These are phyloP conservation scores for Globisporangium parvum DNA, from an alignment of 352 stramenopile species.

Conservation along the genomic window DNA sequence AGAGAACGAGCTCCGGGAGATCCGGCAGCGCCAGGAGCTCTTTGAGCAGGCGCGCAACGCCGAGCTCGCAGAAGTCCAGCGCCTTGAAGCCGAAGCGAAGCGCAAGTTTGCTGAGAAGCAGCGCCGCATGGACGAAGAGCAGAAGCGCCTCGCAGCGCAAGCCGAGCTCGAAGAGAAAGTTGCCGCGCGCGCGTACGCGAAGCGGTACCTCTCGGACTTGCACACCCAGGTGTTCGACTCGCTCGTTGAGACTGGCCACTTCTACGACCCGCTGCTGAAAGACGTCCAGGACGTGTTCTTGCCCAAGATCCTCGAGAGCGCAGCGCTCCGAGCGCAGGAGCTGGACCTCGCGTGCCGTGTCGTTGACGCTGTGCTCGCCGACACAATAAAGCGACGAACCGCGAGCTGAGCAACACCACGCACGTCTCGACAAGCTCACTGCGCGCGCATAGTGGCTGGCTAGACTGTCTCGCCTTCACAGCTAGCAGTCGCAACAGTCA, in stretches of 20 bases:
- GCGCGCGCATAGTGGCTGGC: not conserved
- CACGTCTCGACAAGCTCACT: not conserved
- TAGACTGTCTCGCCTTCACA: not conserved
- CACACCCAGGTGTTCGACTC: slow-evolving; percentile 85
- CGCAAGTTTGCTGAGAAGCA: slow-evolving; percentile 90
- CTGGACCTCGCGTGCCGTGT: slow-evolving; percentile 30
- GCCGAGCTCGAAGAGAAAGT: slow-evolving; percentile 91
- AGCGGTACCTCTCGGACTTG: slow-evolving; percentile 84
- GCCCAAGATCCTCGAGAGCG: slow-evolving; percentile 47
- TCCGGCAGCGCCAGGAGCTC: slow-evolving; percentile 86
- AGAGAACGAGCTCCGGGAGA: slow-evolving; percentile 89
- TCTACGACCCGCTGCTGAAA: slow-evolving; percentile 86
- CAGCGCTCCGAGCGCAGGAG: slow-evolving; percentile 33
- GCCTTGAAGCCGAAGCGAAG: slow-evolving; percentile 91
- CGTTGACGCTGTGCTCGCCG: slow-evolving; percentile 23
- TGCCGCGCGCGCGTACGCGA: slow-evolving; percentile 82
- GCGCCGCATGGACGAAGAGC: slow-evolving; percentile 77
- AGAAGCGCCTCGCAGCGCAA: slow-evolving; percentile 58
- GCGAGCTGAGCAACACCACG: not conserved
- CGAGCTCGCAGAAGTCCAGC: slow-evolving; percentile 92
- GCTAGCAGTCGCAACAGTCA: not conserved
- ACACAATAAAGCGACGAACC: slow-evolving; percentile 26
- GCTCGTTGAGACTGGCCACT: slow-evolving; percentile 82
- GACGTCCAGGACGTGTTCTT: slow-evolving; percentile 84
- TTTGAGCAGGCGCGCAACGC: slow-evolving; percentile 91